A percentile compares a stretch with the other conserved stretches of the same genome.
phyloP scores from a whole-genome alignment of 2,329 filamentous ascomycete genomes.

The Xylaria arbuscula region DNA sequence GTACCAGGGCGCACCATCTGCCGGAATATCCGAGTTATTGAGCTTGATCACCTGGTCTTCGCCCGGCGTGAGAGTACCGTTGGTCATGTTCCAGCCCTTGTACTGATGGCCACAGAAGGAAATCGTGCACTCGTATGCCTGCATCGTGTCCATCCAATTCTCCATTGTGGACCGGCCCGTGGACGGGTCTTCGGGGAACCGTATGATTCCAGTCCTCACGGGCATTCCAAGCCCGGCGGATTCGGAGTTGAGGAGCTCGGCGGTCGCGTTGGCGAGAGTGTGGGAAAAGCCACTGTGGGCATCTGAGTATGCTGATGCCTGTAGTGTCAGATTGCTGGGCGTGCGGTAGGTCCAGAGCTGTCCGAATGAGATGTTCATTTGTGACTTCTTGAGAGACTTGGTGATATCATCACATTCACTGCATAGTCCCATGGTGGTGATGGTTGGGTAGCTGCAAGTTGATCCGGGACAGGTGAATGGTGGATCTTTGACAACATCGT shows the following conservation, averaged over 20 bases:
- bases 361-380: conserved; percentile 9
- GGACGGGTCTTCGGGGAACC: conserved; percentile 15
- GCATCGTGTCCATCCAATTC: conserved; percentile 21
- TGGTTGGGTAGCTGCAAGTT: conserved; percentile 23
- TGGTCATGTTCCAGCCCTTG: conserved; percentile 16
- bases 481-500: conserved; percentile 30
- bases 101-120: conserved; percentile 26
- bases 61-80: conserved; percentile 18
- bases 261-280: conserved; percentile 26
- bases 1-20: neutral
- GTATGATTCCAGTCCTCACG: conserved; percentile 15
- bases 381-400: conserved; percentile 1
- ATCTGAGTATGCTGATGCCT: conserved; percentile 14
- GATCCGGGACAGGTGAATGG: conserved; percentile 32
- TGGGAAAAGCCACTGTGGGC: conserved; percentile 30
- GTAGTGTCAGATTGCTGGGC: conserved; percentile 24
- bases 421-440: conserved; percentile 30
- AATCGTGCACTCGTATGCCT: conserved; percentile 30
- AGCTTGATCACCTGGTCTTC: conserved; percentile 29
- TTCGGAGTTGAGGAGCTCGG: neutral
- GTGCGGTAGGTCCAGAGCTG: conserved; percentile 19
- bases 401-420: conserved; percentile 31
- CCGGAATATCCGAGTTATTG: conserved; percentile 26
- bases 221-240: conserved; percentile 28
- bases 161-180: neutral